Conservation (phyloP, 306 rosid species). For the Medicago ruthenica region DNA sequence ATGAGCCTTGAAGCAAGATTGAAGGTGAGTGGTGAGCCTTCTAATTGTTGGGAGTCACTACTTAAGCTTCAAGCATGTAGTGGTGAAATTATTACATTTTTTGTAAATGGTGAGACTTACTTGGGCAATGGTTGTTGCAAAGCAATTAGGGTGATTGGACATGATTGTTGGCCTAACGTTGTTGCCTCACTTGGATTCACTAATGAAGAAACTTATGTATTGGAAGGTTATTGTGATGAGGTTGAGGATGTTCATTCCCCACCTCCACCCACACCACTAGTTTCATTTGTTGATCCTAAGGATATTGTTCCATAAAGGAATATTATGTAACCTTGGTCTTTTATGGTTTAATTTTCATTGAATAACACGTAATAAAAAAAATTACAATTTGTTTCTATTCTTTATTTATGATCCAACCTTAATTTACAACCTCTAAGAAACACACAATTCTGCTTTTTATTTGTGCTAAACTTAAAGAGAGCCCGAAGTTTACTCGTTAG, state of each 20-base stretch:
- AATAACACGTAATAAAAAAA: neutral
- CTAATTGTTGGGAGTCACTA: constrained; percentile 69
- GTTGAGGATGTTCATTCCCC: constrained; percentile 18
- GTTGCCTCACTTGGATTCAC: constrained; percentile 66
- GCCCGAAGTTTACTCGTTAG: too few relatives aligned
- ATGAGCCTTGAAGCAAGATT: constrained; percentile 44
- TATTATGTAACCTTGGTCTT: neutral
- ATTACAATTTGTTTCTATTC: too few relatives aligned
- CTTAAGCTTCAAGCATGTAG: constrained; percentile 64
- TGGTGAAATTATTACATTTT: constrained; percentile 62
- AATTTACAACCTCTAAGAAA: too few relatives aligned
- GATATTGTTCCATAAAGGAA: neutral
- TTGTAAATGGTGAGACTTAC: constrained; percentile 61
- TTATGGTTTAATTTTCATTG: neutral
- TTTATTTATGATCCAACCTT: too few relatives aligned
- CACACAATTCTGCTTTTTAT: too few relatives aligned
- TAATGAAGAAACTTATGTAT: constrained; percentile 56
- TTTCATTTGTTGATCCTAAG: neutral
- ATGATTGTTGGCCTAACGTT: constrained; percentile 74
- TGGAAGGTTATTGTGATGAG: constrained; percentile 62
- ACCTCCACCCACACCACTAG: neutral
- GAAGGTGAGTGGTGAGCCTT: constrained; percentile 54
- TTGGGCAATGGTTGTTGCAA: constrained; percentile 64
- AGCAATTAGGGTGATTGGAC: constrained; percentile 57
- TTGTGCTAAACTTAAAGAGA: too few relatives aligned